phyloP scores from a whole-genome alignment of 306 rosid species.

The Casuarina equisetifolia region DNA sequence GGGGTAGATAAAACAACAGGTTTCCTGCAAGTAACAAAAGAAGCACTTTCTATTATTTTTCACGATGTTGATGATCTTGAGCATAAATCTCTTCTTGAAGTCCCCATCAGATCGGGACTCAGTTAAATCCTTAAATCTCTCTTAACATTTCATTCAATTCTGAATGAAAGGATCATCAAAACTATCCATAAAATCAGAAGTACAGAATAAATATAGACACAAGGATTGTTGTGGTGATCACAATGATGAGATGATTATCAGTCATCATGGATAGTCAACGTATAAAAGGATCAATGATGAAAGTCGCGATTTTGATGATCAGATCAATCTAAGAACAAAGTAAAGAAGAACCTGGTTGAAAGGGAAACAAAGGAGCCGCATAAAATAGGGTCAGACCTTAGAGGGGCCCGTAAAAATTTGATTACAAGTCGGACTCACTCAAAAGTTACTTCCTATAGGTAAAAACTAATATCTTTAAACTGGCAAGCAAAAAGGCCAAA shows the following conservation, averaged over 20 bases:
- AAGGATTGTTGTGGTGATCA: background rate
- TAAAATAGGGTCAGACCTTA: slow-evolving; percentile 1
- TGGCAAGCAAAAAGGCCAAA: slow-evolving; percentile 20
- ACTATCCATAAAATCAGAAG: background rate
- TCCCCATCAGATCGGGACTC: background rate
- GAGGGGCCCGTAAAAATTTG: background rate
- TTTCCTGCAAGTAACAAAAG: slow-evolving; percentile 7
- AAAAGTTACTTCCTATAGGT: slow-evolving; percentile 13
- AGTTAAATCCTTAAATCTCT: background rate
- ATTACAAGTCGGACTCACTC: background rate
- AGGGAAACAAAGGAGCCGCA: background rate
- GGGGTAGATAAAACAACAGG: background rate
- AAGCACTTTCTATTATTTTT: background rate
- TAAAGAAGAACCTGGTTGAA: background rate
- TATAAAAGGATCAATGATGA: background rate
- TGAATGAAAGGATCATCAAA: background rate
- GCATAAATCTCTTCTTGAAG: background rate
- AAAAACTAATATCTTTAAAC: background rate
- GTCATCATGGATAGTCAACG: background rate
- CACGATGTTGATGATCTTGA: background rate
- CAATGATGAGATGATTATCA: background rate
- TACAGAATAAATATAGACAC: background rate
- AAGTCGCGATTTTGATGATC: slow-evolving; percentile 1
- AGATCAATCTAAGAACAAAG: slow-evolving; percentile 1
- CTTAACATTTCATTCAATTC: background rate